Percentiles rank a stretch among this genome's conserved stretches.
These are phyloP conservation scores for Diddensiella caesifluorescens DNA, from an alignment of 805 yeast genomes.

Conservation along the genomic window DNA sequence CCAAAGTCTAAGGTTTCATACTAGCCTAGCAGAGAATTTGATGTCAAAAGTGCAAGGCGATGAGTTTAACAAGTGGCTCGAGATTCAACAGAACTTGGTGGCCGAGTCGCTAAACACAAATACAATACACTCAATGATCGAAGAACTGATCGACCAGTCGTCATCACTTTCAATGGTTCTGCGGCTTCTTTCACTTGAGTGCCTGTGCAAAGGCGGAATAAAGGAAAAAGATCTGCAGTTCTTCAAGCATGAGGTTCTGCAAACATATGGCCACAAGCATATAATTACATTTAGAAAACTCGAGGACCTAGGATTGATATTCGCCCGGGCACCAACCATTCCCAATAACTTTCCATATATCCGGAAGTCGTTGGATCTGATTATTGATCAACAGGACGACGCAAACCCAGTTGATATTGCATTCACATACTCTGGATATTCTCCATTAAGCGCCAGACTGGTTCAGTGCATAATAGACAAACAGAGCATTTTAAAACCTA, in stretches of 20 bases:
- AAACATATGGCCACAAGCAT: slow-evolving; percentile 59
- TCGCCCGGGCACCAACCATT: slow-evolving; percentile 29
- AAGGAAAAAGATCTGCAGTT: slow-evolving; percentile 54
- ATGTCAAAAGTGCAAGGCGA: slow-evolving; percentile 41
- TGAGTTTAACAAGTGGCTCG: slow-evolving; percentile 26
- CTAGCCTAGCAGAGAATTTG: slow-evolving; percentile 63
- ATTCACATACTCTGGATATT: slow-evolving; percentile 74
- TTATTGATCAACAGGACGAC: slow-evolving; percentile 30
- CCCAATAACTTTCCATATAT: slow-evolving; percentile 38
- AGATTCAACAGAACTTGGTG: slow-evolving; percentile 55
- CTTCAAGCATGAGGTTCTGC: slow-evolving; percentile 51
- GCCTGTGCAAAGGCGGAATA: slow-evolving; percentile 64
- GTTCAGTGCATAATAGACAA: slow-evolving; percentile 64
- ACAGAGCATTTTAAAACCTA: slow-evolving; percentile 17
- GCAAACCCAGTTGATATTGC: slow-evolving; percentile 43
- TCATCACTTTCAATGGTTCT: slow-evolving; percentile 42
- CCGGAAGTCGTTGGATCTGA: slow-evolving; percentile 37
- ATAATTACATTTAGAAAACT: slow-evolving; percentile 45
- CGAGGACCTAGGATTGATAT: slow-evolving; percentile 44
- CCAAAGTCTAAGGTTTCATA: slow-evolving; percentile 64
- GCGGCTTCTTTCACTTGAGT: slow-evolving; percentile 51
- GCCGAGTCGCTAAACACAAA: slow-evolving; percentile 42
- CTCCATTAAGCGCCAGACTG: slow-evolving; percentile 68
- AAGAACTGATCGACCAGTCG: slow-evolving; percentile 46
- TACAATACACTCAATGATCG: slow-evolving; percentile 38